Percentiles rank a stretch among this genome's conserved stretches.
Conservation (phyloP, 768 basidiomycete species). For the Tylopilus sp. region DNA sequence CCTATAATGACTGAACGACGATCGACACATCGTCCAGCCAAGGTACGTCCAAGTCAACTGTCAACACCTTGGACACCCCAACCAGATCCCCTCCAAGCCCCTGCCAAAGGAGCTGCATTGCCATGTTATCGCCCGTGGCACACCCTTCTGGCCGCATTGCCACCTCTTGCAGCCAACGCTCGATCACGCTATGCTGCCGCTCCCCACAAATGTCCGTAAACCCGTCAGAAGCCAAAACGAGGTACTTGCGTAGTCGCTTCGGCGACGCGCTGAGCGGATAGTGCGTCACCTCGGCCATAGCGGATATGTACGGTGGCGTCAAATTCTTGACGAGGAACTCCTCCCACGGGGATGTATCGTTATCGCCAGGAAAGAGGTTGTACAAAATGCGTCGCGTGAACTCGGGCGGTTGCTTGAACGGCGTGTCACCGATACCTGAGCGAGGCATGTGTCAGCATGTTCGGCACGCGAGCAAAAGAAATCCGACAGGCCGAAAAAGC, state of each 20-base stretch:
- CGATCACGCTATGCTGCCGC: constrained; percentile 44
- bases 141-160: constrained; percentile 22
- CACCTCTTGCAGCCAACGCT: constrained; percentile 50
- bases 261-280: constrained; percentile 39
- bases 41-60: constrained; percentile 58
- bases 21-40: constrained; percentile 72
- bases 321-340: constrained; percentile 59
- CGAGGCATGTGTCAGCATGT: constrained; percentile 2
- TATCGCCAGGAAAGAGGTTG: constrained; percentile 60
- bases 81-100: constrained; percentile 55
- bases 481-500: constrained; percentile 2
- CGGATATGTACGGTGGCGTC: constrained; percentile 65
- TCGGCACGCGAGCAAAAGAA: constrained; percentile 9
- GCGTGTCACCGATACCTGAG: constrained; percentile 66
- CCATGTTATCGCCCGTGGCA: constrained; percentile 41
- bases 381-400: constrained; percentile 66
- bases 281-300: constrained; percentile 61
- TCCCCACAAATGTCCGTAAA: constrained; percentile 59
- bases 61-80: constrained; percentile 55
- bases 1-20: constrained; percentile 54
- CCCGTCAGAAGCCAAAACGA: constrained; percentile 65
- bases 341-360: constrained; percentile 62
- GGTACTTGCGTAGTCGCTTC: constrained; percentile 41
- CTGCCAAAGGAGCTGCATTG: constrained; percentile 52
- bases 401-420: constrained; percentile 69